Percentiles rank a stretch among this genome's conserved stretches.
Conservation (phyloP, 768 basidiomycete genomes). For the Lepiota subincarnata region DNA sequence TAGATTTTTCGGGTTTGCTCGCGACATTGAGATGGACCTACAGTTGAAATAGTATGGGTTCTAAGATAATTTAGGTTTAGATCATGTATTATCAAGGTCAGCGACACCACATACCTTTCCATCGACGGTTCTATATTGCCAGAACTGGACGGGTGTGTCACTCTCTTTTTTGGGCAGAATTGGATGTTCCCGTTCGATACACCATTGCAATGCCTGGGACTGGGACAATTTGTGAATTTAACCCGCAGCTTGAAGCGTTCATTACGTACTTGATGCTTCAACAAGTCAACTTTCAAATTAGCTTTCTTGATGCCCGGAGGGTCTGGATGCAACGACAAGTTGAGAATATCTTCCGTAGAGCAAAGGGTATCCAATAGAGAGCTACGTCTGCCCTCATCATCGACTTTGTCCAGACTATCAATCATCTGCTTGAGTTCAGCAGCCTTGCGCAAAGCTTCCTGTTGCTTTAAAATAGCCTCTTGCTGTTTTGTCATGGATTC, state of each 20-base stretch:
- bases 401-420: slow-evolving; percentile 65
- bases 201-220: slow-evolving; percentile 87
- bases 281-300: slow-evolving; percentile 63
- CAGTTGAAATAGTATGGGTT: slow-evolving; percentile 69
- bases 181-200: slow-evolving; percentile 77
- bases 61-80: not conserved
- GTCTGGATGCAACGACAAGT: slow-evolving; percentile 62
- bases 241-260: not conserved
- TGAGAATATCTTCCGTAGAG: slow-evolving; percentile 64
- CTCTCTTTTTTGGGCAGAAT: slow-evolving; percentile 57
- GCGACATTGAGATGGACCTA: slow-evolving; percentile 24
- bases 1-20: not conserved
- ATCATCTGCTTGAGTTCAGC: slow-evolving; percentile 65
- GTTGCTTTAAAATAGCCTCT: slow-evolving; percentile 40
- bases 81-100: not conserved
- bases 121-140: slow-evolving; percentile 63
- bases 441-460: slow-evolving; percentile 56
- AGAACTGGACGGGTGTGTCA: slow-evolving; percentile 85
- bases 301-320: slow-evolving; percentile 71
- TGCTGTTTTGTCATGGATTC: slow-evolving; percentile 32
- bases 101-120: slow-evolving; percentile 41
- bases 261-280: slow-evolving; percentile 71
- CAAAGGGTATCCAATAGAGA: slow-evolving; percentile 70
- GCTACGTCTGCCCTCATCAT: slow-evolving; percentile 68
- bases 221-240: slow-evolving; percentile 22